phyloP scores from a whole-genome alignment of 2,329 filamentous ascomycete genomes.

The Colletotrichum coccodes region DNA sequence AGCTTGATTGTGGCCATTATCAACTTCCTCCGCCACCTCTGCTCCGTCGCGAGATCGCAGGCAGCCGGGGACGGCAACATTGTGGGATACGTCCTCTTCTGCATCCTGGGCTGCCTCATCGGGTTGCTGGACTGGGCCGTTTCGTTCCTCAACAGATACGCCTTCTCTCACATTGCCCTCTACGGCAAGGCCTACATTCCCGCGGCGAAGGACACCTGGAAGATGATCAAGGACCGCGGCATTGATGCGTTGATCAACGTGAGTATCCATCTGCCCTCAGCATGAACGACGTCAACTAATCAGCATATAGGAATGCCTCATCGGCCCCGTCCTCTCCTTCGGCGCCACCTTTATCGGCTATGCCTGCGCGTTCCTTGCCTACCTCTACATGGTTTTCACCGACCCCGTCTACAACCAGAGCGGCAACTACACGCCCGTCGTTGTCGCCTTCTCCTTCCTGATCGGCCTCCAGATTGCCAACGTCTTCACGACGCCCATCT shows the following conservation, averaged over 20 bases:
- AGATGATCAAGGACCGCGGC: slow-evolving; percentile 90
- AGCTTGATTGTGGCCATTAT: slow-evolving; percentile 88
- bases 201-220: slow-evolving; percentile 91
- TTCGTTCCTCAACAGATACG: slow-evolving; percentile 90
- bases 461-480: slow-evolving; percentile 92
- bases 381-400: slow-evolving; percentile 87
- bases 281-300: background rate
- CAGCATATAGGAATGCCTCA: slow-evolving; percentile 73
- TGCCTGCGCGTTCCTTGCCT: slow-evolving; percentile 81
- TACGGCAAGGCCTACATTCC: slow-evolving; percentile 91
- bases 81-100: slow-evolving; percentile 73
- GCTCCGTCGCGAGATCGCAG: slow-evolving; percentile 76
- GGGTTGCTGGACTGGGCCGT: slow-evolving; percentile 85
- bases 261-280: slow-evolving; percentile 29
- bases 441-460: slow-evolving; percentile 87
- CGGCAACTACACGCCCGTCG: slow-evolving; percentile 77
- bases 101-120: slow-evolving; percentile 81
- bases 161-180: slow-evolving; percentile 91
- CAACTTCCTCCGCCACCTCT: slow-evolving; percentile 84
- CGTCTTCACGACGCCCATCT: slow-evolving; percentile 88
- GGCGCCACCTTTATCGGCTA: slow-evolving; percentile 87
- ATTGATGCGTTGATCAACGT: slow-evolving; percentile 88
- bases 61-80: slow-evolving; percentile 76
- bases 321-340: slow-evolving; percentile 79
- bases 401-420: slow-evolving; percentile 79